These are phyloP conservation scores for Starmerella potacharoeniae DNA, from an alignment of 805 yeast species.

Conservation along the genomic window DNA sequence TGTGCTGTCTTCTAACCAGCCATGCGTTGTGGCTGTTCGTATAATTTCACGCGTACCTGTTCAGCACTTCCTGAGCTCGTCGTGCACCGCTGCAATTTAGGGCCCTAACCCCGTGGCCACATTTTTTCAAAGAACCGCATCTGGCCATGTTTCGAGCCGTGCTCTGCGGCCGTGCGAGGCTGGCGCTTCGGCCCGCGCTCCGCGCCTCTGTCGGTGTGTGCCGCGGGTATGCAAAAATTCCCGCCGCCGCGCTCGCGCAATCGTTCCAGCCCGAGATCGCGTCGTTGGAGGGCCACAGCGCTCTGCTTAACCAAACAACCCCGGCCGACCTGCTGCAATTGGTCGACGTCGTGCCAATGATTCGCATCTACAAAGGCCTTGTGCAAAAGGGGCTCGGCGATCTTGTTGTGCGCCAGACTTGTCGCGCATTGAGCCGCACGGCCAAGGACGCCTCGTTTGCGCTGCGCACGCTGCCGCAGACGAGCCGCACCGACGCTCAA, in stretches of 20 bases:
- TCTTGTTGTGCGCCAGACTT: slow-evolving; percentile 3
- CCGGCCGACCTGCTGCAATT: slow-evolving; percentile 13
- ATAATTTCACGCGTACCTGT: too few species aligned
- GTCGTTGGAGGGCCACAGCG: slow-evolving; percentile 11
- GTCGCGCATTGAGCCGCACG: slow-evolving; percentile 17
- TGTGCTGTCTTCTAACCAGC: too few species aligned
- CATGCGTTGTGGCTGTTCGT: too few species aligned
- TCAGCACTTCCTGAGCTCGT: too few species aligned
- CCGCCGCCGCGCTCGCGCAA: neutral
- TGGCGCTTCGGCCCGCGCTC: neutral
- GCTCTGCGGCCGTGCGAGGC: neutral
- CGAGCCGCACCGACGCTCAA: slow-evolving; percentile 2
- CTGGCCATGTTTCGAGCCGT: neutral
- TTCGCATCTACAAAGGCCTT: slow-evolving; percentile 12
- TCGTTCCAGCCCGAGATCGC: slow-evolving; percentile 11
- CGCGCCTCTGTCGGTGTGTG: neutral
- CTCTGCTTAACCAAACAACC: slow-evolving; percentile 22
- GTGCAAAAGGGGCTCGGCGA: slow-evolving; percentile 3
- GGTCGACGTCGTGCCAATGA: slow-evolving; percentile 20
- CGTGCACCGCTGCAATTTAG: too few species aligned
- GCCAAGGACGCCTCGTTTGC: slow-evolving; percentile 19
- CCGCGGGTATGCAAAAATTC: neutral
- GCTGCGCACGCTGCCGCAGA: slow-evolving; percentile 13
- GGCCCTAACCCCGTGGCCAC: neutral
- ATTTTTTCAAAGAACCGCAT: neutral